These are phyloP conservation scores for Colletotrichum cereale DNA, from an alignment of 2,329 filamentous ascomycete genomes.

Conservation along the genomic window DNA sequence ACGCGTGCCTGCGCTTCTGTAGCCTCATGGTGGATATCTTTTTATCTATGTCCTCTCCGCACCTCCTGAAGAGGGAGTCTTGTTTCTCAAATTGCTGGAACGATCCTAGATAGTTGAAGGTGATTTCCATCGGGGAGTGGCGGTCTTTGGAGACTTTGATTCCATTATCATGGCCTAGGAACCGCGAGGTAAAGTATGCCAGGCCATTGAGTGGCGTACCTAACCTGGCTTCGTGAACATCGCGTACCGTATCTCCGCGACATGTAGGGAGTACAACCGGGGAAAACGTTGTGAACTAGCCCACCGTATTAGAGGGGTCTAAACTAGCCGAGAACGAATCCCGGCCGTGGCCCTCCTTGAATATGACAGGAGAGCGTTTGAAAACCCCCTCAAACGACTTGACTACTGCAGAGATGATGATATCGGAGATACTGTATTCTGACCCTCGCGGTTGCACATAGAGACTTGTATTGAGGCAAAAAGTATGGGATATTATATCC, in stretches of 20 bases:
- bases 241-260: background rate
- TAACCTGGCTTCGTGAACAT: background rate
- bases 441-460: too few relatives aligned
- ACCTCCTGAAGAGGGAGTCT: slow-evolving; percentile 44
- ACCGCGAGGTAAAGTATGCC: slow-evolving; percentile 29
- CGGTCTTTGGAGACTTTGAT: background rate
- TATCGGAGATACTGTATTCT: slow-evolving; percentile 47
- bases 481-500: slow-evolving; percentile 44
- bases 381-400: slow-evolving; percentile 53
- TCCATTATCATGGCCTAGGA: slow-evolving; percentile 9
- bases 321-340: slow-evolving; percentile 50
- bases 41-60: slow-evolving; percentile 4
- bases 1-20: slow-evolving; percentile 5
- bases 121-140: slow-evolving; percentile 46
- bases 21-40: slow-evolving; percentile 7
- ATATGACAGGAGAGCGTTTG: slow-evolving; percentile 51
- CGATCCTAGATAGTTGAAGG: slow-evolving; percentile 46
- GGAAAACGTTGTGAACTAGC: slow-evolving; percentile 60
- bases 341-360: slow-evolving; percentile 57
- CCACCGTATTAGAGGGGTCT: slow-evolving; percentile 55
- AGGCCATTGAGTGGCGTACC: slow-evolving; percentile 7
- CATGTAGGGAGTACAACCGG: slow-evolving; percentile 45
- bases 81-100: slow-evolving; percentile 48
- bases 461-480: slow-evolving; percentile 43
- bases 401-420: slow-evolving; percentile 51